phyloP scores from a whole-genome alignment of 2,329 filamentous ascomycete species.

The Hortaea werneckii region DNA sequence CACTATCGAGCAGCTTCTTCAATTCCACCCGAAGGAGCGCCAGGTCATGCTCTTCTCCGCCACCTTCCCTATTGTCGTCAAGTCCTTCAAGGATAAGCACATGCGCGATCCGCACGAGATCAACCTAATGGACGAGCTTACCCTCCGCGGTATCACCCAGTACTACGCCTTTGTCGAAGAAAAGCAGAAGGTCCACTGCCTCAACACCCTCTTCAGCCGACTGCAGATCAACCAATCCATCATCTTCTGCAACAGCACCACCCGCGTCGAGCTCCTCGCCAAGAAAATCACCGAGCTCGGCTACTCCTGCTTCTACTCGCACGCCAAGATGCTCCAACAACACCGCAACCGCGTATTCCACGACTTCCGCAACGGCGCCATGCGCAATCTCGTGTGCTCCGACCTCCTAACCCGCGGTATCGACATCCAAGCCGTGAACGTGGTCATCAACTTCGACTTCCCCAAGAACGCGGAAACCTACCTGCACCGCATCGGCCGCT shows the following conservation, averaged over 20 bases:
- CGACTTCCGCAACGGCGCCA: constrained; percentile 96
- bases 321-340: constrained; percentile 94
- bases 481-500: constrained; percentile 94
- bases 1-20: constrained; percentile 89
- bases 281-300: constrained; percentile 99
- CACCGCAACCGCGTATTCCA: constrained; percentile 98
- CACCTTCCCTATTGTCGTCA: constrained; percentile 93
- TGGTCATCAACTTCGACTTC: constrained; percentile 99
- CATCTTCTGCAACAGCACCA: constrained; percentile 99
- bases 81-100: constrained; percentile 96
- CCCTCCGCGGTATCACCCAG: constrained; percentile 92
- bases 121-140: constrained; percentile 98
- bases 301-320: constrained; percentile 99
- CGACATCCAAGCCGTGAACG: constrained; percentile 97
- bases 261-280: constrained; percentile 89
- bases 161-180: constrained; percentile 99
- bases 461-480: constrained; percentile 99
- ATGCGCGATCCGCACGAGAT: constrained; percentile 96
- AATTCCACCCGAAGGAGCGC: constrained; percentile 91
- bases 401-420: constrained; percentile 97
- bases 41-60: constrained; percentile 99
- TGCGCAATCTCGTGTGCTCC: constrained; percentile 95
- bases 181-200: constrained; percentile 97
- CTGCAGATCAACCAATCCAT: constrained; percentile 99
- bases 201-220: constrained; percentile 98